Percentiles rank a stretch among this genome's conserved stretches.
phyloP scores from a whole-genome alignment of 192 early-diverging fungal genomes.

The Diversispora eburnea region DNA sequence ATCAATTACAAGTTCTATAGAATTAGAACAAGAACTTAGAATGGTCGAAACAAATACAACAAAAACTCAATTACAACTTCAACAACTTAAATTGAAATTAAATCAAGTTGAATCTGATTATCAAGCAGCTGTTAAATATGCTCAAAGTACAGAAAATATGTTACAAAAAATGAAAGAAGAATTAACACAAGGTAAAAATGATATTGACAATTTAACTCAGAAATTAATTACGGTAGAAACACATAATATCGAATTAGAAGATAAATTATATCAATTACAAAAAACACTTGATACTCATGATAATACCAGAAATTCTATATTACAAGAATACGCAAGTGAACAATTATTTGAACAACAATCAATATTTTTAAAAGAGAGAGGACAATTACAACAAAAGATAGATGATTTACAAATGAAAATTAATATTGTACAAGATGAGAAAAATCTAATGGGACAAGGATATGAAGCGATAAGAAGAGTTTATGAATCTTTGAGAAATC shows the following conservation, averaged over 20 bases:
- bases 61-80: conserved; percentile 18
- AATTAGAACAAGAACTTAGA: conserved; percentile 3
- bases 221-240: conserved; percentile 13
- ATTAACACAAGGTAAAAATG: conserved; percentile 19
- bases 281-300: conserved; percentile 32
- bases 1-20: too few relatives aligned
- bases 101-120: conserved; percentile 47
- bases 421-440: conserved; percentile 8
- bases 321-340: conserved; percentile 18
- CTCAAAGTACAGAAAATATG: conserved; percentile 32
- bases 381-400: conserved; percentile 9
- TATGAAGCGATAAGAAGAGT: conserved; percentile 18
- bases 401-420: conserved; percentile 8
- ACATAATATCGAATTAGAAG: conserved; percentile 34
- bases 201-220: conserved; percentile 17
- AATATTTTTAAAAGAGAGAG: background rate
- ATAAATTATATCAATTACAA: conserved; percentile 34
- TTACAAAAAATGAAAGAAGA: conserved; percentile 36
- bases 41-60: conserved; percentile 11
- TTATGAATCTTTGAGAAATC: conserved; percentile 11
- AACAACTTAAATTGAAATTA: conserved; percentile 28
- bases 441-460: conserved; percentile 12
- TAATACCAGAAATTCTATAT: conserved; percentile 1
- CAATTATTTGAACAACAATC: conserved; percentile 6
- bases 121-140: conserved; percentile 34